Percentiles rank a stretch among this genome's conserved stretches.
Evolutionary conservation across 306 rosid genomes (phyloP).

Genomic region (Hylodesmum podocarpum): DNA sequence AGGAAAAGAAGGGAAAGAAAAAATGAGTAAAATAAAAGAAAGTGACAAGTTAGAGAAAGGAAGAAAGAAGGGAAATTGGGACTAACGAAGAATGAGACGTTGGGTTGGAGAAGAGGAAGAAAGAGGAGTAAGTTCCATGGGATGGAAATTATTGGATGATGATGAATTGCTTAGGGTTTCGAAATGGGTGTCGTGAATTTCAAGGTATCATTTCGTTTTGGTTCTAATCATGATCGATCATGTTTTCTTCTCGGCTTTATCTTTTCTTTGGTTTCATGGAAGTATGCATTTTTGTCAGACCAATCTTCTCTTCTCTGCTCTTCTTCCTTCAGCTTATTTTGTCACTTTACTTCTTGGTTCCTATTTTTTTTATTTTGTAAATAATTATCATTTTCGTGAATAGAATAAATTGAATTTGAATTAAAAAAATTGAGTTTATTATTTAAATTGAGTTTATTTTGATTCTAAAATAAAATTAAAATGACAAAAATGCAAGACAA

Average conservation of each 20-base stretch:
- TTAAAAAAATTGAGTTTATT: too few species aligned
- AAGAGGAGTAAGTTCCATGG: conserved; percentile 33
- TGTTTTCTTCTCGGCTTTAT: neutral
- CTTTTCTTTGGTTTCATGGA: neutral
- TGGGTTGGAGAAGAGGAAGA: conserved; percentile 15
- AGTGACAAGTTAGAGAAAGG: neutral
- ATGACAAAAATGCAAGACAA: too few species aligned
- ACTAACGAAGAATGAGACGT: neutral
- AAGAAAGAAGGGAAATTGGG: neutral
- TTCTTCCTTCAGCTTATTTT: neutral
- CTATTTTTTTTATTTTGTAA: too few species aligned
- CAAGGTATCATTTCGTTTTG: conserved; percentile 7
- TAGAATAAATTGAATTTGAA: too few species aligned
- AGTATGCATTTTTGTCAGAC: neutral
- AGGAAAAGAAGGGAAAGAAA: neutral
- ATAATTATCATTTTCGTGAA: too few species aligned
- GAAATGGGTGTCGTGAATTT: neutral
- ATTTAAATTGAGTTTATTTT: too few species aligned
- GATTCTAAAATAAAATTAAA: too few species aligned
- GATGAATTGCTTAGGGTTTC: neutral
- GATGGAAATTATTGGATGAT: neutral
- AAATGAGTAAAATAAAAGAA: neutral
- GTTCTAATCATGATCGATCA: neutral
- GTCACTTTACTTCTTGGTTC: neutral
- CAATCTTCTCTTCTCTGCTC: too few species aligned